A percentile compares a stretch with the other conserved stretches of the same genome.
Evolutionary conservation across 768 basidiomycete species (phyloP).

Genomic region (Kwoniella shandongensis): DNA sequence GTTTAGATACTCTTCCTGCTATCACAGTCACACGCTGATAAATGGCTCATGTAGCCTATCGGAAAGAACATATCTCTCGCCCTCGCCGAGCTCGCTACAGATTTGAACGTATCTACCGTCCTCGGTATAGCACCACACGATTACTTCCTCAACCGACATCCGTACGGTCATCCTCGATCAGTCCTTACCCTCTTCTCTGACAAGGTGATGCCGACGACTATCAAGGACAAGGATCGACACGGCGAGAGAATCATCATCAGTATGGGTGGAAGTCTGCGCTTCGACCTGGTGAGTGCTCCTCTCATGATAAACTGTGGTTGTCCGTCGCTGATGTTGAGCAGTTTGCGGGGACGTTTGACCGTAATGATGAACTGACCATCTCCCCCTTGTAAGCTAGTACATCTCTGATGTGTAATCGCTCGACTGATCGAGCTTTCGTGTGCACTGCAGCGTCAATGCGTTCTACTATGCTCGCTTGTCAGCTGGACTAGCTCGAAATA

Average conservation of each 20-base stretch:
- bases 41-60: conserved; percentile 14
- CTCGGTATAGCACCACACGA: conserved; percentile 72
- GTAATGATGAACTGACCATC: conserved; percentile 75
- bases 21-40: conserved; percentile 7
- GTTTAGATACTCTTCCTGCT: conserved; percentile 63
- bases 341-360: conserved; percentile 66
- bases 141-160: conserved; percentile 65
- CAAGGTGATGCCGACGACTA: conserved; percentile 62
- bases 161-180: conserved; percentile 33
- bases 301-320: background rate
- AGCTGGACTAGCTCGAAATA: conserved; percentile 34
- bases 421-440: conserved; percentile 9
- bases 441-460: conserved; percentile 15
- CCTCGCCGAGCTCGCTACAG: conserved; percentile 24
- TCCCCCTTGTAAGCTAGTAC: conserved; percentile 61
- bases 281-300: conserved; percentile 50
- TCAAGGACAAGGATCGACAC: conserved; percentile 48
- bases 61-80: conserved; percentile 30
- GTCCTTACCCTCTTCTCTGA: conserved; percentile 49
- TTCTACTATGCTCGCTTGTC: conserved; percentile 38
- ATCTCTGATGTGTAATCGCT: background rate
- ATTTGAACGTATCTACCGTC: conserved; percentile 61
- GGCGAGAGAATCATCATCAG: conserved; percentile 36
- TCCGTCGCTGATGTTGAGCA: conserved; percentile 18
- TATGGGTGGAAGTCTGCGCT: conserved; percentile 54